Evolutionary conservation across 345 rosid genomes (phyloP).

Genomic region (Corchorus capsularis): DNA sequence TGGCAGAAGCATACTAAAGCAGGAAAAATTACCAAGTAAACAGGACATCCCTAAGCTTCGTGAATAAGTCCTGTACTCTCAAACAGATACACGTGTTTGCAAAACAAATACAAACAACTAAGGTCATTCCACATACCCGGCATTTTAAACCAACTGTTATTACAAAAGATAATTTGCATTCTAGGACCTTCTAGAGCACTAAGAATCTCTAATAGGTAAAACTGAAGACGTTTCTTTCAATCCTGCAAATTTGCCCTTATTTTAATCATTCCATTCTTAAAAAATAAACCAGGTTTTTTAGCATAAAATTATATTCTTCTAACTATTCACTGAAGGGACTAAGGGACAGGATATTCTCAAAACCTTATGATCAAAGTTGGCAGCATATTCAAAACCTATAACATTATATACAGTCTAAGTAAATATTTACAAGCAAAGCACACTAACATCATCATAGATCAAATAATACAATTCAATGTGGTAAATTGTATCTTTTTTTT

Average conservation of each 20-base stretch:
- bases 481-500: not conserved
- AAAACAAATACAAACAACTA: not conserved
- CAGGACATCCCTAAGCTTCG: constrained; percentile 11
- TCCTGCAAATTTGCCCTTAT: not conserved
- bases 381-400: not conserved
- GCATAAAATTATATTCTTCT: not conserved
- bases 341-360: not conserved
- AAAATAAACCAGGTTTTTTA: not conserved
- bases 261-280: not conserved
- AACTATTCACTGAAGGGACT: not conserved
- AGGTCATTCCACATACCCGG: not conserved
- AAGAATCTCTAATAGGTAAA: not conserved
- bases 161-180: not conserved
- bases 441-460: not conserved
- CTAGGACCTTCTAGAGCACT: not conserved
- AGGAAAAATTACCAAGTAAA: not conserved
- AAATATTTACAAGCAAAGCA: not conserved
- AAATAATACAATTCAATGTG: not conserved
- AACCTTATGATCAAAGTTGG: not conserved
- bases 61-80: not conserved
- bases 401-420: not conserved
- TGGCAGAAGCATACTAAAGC: constrained; percentile 19
- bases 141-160: not conserved
- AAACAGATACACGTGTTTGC: not conserved
- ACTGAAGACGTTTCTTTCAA: not conserved